phyloP scores from a whole-genome alignment of 352 stramenopile genomes.

The Phytopythium montanum region DNA sequence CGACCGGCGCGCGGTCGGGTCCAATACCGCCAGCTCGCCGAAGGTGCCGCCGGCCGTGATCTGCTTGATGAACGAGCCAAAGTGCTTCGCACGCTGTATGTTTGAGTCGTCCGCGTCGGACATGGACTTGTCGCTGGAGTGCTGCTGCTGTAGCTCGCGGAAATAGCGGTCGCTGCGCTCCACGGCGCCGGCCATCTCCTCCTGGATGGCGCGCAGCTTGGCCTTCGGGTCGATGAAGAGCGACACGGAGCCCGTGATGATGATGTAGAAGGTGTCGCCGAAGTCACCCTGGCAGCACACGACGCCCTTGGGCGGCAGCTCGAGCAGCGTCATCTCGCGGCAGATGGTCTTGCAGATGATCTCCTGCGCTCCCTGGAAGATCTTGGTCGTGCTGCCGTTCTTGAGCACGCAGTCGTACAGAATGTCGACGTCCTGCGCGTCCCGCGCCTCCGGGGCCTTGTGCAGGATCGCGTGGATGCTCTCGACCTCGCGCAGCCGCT shows the following conservation, averaged over 20 bases:
- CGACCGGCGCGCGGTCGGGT: conserved; percentile 63
- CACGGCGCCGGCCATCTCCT: conserved; percentile 13
- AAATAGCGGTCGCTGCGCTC: conserved; percentile 6
- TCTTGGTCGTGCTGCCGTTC: conserved; percentile 80
- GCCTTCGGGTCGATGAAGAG: conserved; percentile 70
- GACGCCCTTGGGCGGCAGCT: conserved; percentile 49
- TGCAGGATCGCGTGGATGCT: conserved; percentile 56
- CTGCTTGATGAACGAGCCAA: conserved; percentile 73
- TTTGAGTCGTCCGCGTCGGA: conserved; percentile 19
- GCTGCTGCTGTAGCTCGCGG: conserved; percentile 2
- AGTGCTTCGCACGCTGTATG: conserved; percentile 32
- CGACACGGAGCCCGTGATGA: conserved; percentile 70
- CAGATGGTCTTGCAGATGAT: conserved; percentile 89
- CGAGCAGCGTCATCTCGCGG: conserved; percentile 80
- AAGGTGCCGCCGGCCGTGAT: conserved; percentile 75
- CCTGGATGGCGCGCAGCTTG: conserved; percentile 20
- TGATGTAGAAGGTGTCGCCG: conserved; percentile 78
- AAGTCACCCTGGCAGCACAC: conserved; percentile 85
- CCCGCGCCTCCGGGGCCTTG: conserved; percentile 35
- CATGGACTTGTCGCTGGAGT: background rate
- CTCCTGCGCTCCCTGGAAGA: conserved; percentile 79
- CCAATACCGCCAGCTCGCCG: conserved; percentile 77
- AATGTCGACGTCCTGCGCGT: conserved; percentile 58
- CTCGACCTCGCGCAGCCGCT: conserved; percentile 41
- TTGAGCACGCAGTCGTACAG: conserved; percentile 79